Percentiles rank a stretch among this genome's conserved stretches.
phyloP scores from a whole-genome alignment of 768 basidiomycete genomes.

The Asterophora lycoperdoides region DNA sequence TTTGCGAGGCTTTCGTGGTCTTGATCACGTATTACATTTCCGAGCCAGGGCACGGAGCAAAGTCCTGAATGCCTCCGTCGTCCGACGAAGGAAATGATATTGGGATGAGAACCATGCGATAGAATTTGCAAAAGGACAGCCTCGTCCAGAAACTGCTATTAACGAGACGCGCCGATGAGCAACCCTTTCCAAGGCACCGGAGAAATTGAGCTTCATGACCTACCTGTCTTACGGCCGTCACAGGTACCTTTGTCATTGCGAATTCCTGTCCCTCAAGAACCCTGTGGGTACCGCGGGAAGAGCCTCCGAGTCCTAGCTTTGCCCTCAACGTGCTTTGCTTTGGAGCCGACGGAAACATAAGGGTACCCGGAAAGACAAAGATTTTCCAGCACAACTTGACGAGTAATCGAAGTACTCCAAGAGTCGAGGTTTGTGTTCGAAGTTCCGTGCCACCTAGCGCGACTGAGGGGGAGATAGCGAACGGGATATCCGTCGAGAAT shows the following conservation, averaged over 20 bases:
- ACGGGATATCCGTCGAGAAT: not conserved
- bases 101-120: conserved; percentile 20
- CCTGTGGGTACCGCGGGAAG: conserved; percentile 16
- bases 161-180: not conserved
- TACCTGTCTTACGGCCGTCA: not conserved
- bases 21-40: conserved; percentile 20
- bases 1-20: conserved; percentile 3
- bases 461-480: not conserved
- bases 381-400: conserved; percentile 9
- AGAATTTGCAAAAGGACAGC: conserved; percentile 19
- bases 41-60: conserved; percentile 5
- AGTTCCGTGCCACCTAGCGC: conserved; percentile 6
- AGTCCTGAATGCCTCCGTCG: conserved; percentile 17
- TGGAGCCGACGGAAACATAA: conserved; percentile 1
- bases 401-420: conserved; percentile 9
- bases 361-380: conserved; percentile 2
- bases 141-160: conserved; percentile 18
- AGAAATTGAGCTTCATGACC: conserved; percentile 8
- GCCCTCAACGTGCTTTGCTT: not conserved
- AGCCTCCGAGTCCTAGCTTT: no score
- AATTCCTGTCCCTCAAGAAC: conserved; percentile 6
- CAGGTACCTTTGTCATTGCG: conserved; percentile 17
- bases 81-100: conserved; percentile 21
- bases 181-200: not conserved
- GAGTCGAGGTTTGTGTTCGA: conserved; percentile 6